A percentile compares a stretch with the other conserved stretches of the same genome.
phyloP scores from a whole-genome alignment of 75 land plant genomes.

The Pinus taeda region DNA sequence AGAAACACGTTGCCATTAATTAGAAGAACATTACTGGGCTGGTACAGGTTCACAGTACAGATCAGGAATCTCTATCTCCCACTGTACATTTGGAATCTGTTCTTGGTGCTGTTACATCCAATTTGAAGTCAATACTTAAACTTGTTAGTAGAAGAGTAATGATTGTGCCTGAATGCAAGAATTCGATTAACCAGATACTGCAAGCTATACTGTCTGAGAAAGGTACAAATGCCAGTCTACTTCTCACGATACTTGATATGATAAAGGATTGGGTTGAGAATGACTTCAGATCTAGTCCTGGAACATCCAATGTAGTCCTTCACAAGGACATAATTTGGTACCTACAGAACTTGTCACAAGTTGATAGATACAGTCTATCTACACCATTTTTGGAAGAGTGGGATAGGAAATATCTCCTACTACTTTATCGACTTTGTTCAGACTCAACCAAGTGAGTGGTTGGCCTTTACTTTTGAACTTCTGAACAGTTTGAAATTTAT shows the following conservation, averaged over 20 bases:
- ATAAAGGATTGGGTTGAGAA: slow-evolving; percentile 86
- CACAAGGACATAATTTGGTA: slow-evolving; percentile 80
- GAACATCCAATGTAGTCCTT: slow-evolving; percentile 34
- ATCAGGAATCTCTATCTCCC: slow-evolving; percentile 66
- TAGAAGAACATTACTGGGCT: background rate
- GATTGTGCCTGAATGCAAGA: slow-evolving; percentile 70
- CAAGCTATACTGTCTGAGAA: slow-evolving; percentile 73
- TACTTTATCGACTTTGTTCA: slow-evolving; percentile 87
- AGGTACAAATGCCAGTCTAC: slow-evolving; percentile 79
- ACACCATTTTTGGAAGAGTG: slow-evolving; percentile 70
- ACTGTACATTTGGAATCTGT: slow-evolving; percentile 64
- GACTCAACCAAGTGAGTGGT: slow-evolving; percentile 75
- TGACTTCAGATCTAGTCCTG: slow-evolving; percentile 52
- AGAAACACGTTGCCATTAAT: background rate
- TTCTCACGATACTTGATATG: slow-evolving; percentile 79
- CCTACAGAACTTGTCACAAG: slow-evolving; percentile 84
- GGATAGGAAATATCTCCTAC: slow-evolving; percentile 79
- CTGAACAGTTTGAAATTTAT: background rate
- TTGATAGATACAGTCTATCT: slow-evolving; percentile 68
- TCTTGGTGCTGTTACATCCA: slow-evolving; percentile 49
- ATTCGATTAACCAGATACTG: slow-evolving; percentile 54
- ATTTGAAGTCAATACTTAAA: slow-evolving; percentile 66
- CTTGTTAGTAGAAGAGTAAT: slow-evolving; percentile 85
- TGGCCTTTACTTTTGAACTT: slow-evolving; percentile 1
- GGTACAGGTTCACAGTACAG: slow-evolving; percentile 62